These are phyloP conservation scores for Ramalina intermedia DNA, from an alignment of 495 filamentous ascomycete species.

Conservation along the genomic window DNA sequence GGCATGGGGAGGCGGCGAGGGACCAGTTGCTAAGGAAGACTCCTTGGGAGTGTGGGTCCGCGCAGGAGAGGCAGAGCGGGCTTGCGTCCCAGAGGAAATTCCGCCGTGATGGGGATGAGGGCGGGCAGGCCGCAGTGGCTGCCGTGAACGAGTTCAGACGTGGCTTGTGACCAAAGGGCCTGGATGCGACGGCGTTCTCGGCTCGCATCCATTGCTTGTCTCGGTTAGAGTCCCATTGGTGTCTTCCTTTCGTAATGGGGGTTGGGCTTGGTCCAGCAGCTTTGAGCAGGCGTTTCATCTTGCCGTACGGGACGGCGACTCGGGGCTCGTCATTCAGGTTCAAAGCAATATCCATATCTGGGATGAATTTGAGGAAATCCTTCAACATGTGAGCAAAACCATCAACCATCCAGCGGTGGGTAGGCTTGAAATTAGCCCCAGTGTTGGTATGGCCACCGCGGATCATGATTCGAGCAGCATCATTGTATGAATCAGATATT, in stretches of 20 bases:
- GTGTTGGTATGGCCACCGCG: conserved; percentile 30
- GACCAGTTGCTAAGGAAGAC: conserved; percentile 53
- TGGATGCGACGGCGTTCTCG: conserved; percentile 28
- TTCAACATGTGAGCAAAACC: conserved; percentile 51
- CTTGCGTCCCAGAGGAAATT: conserved; percentile 35
- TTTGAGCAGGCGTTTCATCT: conserved; percentile 26
- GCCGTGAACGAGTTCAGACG: conserved; percentile 30
- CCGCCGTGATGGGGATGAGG: conserved; percentile 41
- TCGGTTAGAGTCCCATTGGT: conserved; percentile 25
- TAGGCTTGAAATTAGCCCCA: conserved; percentile 33
- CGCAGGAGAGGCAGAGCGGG: conserved; percentile 47
- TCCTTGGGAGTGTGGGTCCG: conserved; percentile 50
- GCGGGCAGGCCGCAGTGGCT: conserved; percentile 39
- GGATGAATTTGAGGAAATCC: conserved; percentile 53
- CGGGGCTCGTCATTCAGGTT: conserved; percentile 69
- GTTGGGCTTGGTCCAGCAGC: conserved; percentile 20
- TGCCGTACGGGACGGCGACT: conserved; percentile 55
- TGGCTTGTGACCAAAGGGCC: conserved; percentile 34
- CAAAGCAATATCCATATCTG: conserved; percentile 69
- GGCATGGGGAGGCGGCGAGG: conserved; percentile 51
- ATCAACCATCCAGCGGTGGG: conserved; percentile 40
- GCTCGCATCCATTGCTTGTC: conserved; percentile 27
- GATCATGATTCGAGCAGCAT: conserved; percentile 33
- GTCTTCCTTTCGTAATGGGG: conserved; percentile 14
- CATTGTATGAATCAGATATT: conserved; percentile 33